Evolutionary conservation across 2,329 filamentous ascomycete genomes (phyloP).

Genomic region (Alternaria postmessia): DNA sequence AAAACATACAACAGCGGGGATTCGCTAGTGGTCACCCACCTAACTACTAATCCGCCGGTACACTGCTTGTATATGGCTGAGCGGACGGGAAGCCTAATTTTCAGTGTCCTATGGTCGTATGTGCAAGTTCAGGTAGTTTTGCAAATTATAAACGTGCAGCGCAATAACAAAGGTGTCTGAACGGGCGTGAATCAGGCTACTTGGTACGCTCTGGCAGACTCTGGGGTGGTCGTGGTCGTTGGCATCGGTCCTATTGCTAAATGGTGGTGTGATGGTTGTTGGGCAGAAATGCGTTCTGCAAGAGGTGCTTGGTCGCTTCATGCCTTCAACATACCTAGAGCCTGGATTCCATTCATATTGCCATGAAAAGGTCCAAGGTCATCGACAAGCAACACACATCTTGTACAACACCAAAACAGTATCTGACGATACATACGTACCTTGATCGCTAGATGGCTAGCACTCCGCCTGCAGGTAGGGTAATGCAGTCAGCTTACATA

Average conservation of each 20-base stretch:
- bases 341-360: background rate
- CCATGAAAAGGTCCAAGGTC: too few relatives aligned
- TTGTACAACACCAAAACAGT: conserved; percentile 36
- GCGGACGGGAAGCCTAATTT: background rate
- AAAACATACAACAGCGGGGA: background rate
- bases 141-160: rapidly evolving
- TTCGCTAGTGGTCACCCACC: background rate
- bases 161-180: rapidly evolving
- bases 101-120: background rate
- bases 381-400: background rate
- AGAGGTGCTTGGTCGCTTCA: background rate
- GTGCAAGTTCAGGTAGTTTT: background rate
- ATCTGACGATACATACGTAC: conserved; percentile 47
- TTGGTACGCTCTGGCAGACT: background rate
- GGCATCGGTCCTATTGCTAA: background rate
- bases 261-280: background rate
- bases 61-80: background rate
- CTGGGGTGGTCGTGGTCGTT: background rate
- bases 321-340: background rate
- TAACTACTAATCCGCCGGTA: background rate
- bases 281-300: background rate
- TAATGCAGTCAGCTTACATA: conserved; percentile 2
- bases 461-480: background rate
- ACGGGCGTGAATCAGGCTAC: too few relatives aligned
- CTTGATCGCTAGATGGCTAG: background rate